phyloP scores from a whole-genome alignment of 2,329 filamentous ascomycete genomes.

The Zasmidium cellare region DNA sequence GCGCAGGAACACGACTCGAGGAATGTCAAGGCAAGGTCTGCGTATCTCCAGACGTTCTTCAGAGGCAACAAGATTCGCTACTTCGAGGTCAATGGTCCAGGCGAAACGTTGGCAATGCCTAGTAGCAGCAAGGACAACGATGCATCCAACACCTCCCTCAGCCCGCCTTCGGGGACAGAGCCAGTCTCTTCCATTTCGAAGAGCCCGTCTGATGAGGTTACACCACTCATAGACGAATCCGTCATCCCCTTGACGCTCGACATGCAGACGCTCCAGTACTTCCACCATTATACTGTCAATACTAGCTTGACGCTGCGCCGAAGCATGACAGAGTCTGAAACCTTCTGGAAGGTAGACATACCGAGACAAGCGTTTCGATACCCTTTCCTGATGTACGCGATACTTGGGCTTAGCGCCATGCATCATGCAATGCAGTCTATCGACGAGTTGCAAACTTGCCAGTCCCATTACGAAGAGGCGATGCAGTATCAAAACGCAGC shows the following conservation, averaged over 20 bases:
- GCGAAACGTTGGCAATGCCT: slow-evolving; percentile 17
- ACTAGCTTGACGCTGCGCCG: background rate
- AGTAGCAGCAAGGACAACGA: background rate
- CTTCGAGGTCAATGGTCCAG: slow-evolving; percentile 18
- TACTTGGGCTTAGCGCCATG: slow-evolving; percentile 3
- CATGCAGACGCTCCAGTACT: slow-evolving; percentile 5
- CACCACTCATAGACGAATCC: background rate
- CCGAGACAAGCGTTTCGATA: slow-evolving; percentile 1
- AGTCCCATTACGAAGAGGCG: background rate
- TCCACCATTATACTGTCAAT: slow-evolving; percentile 1
- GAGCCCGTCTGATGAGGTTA: background rate
- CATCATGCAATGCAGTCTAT: background rate
- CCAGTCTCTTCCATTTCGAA: background rate
- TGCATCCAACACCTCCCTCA: background rate
- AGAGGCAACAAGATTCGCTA: slow-evolving; percentile 23
- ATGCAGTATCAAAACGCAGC: slow-evolving; percentile 4
- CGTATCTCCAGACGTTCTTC: slow-evolving; percentile 23
- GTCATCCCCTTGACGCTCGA: background rate
- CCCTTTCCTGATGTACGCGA: slow-evolving; percentile 9
- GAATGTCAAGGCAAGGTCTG: slow-evolving; percentile 14
- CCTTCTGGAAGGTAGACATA: background rate
- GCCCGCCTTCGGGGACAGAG: background rate
- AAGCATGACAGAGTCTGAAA: background rate
- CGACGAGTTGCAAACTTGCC: background rate
- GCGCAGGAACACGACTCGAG: slow-evolving; percentile 15